phyloP scores from a whole-genome alignment of 305 asterid genomes.

The Striga hermonthica region DNA sequence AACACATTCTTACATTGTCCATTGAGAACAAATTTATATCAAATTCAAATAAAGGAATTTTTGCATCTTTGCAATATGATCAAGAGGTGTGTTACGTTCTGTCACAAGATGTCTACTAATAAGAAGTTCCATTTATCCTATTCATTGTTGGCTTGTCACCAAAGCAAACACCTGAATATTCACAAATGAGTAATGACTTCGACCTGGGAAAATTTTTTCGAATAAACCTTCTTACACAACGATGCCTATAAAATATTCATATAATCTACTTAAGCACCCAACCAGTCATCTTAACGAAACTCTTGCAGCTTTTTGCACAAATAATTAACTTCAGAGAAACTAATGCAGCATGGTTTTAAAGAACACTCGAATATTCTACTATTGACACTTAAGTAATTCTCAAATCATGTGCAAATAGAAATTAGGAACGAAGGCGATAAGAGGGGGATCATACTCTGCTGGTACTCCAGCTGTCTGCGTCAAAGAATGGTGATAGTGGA shows the following conservation, averaged over 20 bases:
- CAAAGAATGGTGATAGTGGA: slow-evolving; percentile 53
- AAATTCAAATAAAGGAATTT: too few species aligned
- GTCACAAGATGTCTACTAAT: slow-evolving; percentile 24
- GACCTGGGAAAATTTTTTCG: neutral
- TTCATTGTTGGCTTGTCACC: slow-evolving; percentile 5
- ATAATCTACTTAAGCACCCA: slow-evolving; percentile 2
- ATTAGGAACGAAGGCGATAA: slow-evolving; percentile 22
- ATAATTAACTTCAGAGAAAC: neutral
- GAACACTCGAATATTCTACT: neutral
- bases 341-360: neutral
- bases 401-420: slow-evolving; percentile 26
- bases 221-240: slow-evolving; percentile 20
- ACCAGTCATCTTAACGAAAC: slow-evolving; percentile 6
- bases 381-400: neutral
- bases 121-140: slow-evolving; percentile 27
- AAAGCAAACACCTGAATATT: slow-evolving; percentile 18
- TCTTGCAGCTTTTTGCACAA: slow-evolving; percentile 6
- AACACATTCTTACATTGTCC: too few species aligned
- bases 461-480: slow-evolving; percentile 67
- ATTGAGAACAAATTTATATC: too few species aligned
- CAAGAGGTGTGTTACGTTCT: too few species aligned
- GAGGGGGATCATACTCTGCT: slow-evolving; percentile 51
- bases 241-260: slow-evolving; percentile 14
- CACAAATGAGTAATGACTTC: slow-evolving; percentile 9
- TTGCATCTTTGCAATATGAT: too few species aligned